These are phyloP conservation scores for Aspergillus baeticus DNA, from an alignment of 495 filamentous ascomycete genomes.

Conservation along the genomic window DNA sequence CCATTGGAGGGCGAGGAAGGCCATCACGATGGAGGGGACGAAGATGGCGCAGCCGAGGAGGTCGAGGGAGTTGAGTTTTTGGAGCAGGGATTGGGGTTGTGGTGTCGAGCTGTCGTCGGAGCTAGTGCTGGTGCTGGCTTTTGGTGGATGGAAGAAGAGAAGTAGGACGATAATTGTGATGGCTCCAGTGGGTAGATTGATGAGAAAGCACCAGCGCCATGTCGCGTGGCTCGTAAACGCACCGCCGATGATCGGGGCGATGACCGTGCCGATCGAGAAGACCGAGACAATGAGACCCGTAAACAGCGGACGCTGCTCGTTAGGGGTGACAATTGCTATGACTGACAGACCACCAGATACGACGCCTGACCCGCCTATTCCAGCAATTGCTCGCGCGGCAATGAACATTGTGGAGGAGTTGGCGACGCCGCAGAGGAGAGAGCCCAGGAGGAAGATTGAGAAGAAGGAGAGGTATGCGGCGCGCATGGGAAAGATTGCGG, in stretches of 20 bases:
- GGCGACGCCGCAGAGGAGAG: conserved; percentile 67
- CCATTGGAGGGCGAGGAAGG: conserved; percentile 62
- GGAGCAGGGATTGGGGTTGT: not conserved
- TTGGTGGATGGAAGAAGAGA: conserved; percentile 12
- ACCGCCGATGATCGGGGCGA: conserved; percentile 55
- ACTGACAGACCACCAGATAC: conserved; percentile 27
- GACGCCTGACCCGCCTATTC: conserved; percentile 56
- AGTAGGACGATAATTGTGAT: conserved; percentile 39
- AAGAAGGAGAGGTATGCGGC: conserved; percentile 62
- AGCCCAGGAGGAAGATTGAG: conserved; percentile 70
- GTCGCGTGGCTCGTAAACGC: conserved; percentile 42
- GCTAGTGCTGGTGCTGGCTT: conserved; percentile 36
- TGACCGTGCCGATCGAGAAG: conserved; percentile 19
- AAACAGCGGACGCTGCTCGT: conserved; percentile 11
- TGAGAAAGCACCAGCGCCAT: conserved; percentile 81
- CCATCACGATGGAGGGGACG: conserved; percentile 39
- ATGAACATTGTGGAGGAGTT: conserved; percentile 68
- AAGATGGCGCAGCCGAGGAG: conserved; percentile 51
- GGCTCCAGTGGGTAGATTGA: conserved; percentile 59
- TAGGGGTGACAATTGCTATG: conserved; percentile 8
- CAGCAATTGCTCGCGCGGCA: conserved; percentile 72
- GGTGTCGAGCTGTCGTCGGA: not conserved
- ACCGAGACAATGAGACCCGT: conserved; percentile 7
- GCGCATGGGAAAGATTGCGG: conserved; percentile 61
- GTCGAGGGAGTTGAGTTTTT: conserved; percentile 29